These are phyloP conservation scores for Striga hermonthica DNA, from an alignment of 305 asterid genomes.

Conservation along the genomic window DNA sequence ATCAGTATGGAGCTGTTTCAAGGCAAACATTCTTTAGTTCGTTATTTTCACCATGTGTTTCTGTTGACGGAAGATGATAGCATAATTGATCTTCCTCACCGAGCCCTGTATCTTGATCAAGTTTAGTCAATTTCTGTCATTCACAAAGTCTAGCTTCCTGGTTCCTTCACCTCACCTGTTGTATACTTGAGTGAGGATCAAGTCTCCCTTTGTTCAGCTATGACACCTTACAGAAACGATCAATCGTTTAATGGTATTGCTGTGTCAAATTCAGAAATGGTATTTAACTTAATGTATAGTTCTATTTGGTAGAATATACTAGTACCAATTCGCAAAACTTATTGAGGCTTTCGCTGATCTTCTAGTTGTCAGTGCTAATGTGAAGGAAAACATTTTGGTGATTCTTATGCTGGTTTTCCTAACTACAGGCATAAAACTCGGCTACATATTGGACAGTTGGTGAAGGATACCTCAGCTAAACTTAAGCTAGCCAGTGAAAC, in stretches of 20 bases:
- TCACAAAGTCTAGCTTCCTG: no score
- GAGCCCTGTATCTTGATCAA: no score
- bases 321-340: not conserved
- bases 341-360: conserved; percentile 12
- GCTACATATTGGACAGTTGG: conserved; percentile 73
- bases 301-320: not conserved
- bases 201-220: no score
- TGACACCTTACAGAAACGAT: no score
- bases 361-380: not conserved
- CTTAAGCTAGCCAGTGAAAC: conserved; percentile 82
- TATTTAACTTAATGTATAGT: conserved; percentile 5
- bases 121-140: no score
- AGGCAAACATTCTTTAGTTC: not conserved
- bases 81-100: no score
- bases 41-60: no score
- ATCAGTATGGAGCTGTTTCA: not conserved
- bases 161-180: no score
- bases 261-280: not conserved
- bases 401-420: conserved; percentile 28
- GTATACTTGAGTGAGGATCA: no score
- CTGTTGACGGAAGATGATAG: no score
- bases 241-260: not conserved
- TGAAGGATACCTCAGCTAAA: conserved; percentile 75
- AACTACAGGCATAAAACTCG: conserved; percentile 74
- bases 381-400: conserved; percentile 10